Evolutionary conservation across 1,284 basidiomycete genomes (phyloP).

Genomic region (Microbotryum scabiosae): DNA sequence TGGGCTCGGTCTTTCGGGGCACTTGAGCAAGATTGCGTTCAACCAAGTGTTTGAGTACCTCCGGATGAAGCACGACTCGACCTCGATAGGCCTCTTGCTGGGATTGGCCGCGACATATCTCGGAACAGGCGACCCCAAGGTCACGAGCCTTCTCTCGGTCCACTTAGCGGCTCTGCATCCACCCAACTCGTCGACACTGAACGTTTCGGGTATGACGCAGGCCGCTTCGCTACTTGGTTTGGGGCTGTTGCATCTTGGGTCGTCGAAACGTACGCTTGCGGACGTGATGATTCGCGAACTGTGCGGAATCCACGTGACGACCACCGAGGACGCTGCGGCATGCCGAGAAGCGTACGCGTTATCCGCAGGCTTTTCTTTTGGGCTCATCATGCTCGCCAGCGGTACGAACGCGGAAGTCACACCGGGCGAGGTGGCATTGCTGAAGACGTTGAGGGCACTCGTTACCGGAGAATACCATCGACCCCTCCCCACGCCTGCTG

Average conservation of each 20-base stretch:
- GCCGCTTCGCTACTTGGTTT: slow-evolving; percentile 80
- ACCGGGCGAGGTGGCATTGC: slow-evolving; percentile 15
- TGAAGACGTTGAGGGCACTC: slow-evolving; percentile 26
- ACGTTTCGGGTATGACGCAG: slow-evolving; percentile 81
- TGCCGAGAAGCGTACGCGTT: slow-evolving; percentile 87
- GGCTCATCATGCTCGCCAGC: slow-evolving; percentile 89
- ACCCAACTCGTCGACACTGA: slow-evolving; percentile 73
- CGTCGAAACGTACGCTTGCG: slow-evolving; percentile 79
- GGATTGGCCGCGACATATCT: slow-evolving; percentile 84
- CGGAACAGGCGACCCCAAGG: slow-evolving; percentile 75
- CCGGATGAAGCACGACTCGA: slow-evolving; percentile 88
- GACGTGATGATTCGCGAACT: slow-evolving; percentile 83
- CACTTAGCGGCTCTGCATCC: slow-evolving; percentile 89
- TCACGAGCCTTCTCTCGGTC: slow-evolving; percentile 83
- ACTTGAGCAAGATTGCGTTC: slow-evolving; percentile 75
- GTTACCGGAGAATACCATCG: slow-evolving; percentile 22
- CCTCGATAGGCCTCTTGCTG: slow-evolving; percentile 83
- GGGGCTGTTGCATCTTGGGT: slow-evolving; percentile 82
- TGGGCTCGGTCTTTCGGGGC: slow-evolving; percentile 84
- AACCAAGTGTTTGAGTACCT: slow-evolving; percentile 79
- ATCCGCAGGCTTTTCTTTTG: slow-evolving; percentile 79
- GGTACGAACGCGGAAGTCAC: slow-evolving; percentile 42
- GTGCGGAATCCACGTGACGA: slow-evolving; percentile 62
- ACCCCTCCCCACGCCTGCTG: slow-evolving; percentile 14
- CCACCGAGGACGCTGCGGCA: slow-evolving; percentile 71